Evolutionary conservation across 2,329 filamentous ascomycete genomes (phyloP), one percentile per base, ranked within the genome.

Genomic region (Fusarium verrucosum): DNA sequence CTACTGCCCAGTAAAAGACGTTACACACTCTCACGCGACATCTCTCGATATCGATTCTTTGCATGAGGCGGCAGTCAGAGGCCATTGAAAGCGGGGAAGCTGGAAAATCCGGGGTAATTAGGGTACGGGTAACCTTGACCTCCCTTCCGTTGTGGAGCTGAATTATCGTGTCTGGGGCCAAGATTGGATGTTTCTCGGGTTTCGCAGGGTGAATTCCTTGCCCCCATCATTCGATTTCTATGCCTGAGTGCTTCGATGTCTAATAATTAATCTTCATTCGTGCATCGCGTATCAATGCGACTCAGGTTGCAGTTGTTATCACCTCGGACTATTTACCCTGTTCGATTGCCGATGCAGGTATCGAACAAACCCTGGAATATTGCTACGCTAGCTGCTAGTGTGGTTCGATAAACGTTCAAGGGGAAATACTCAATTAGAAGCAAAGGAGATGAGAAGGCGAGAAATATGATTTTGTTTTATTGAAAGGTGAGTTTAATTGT

Each of bases 21-120:
- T 55, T 26, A n/a, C 42, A 41, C 16, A 19, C 30, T 10, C 40
- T 49, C 57, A 65, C 50, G 44, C 65, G 54, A 67, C 51, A 62
- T 57, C 23, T 40, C 22, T 38, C 13, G 30, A 20, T 30, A 40
- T 5, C n/a, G n/a, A n/a, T 41, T 33, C 25, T 50, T 50, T 33
- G 41, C 38, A 30, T 23, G 41, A 56, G 46, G 57, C 68, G 62
- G 66, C 55, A 72, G 38, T 35, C 56, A 37, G 26, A 47, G 37
- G 32, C 50, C 42, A 59, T 50, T 38, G 38, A 57, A 63, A 64
- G 64, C 64, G 60, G 57, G 70, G 60, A 49, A 61, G 33, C 16
- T 22, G 20, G 66, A 72, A 72, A 72, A 72, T 72, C 70, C 65
- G 70, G 70, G 70, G 70, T 71, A 72, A 61, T 60, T 62, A 70